phyloP scores from a whole-genome alignment of 441 rosid genomes.

The Biscutella laevigata region DNA sequence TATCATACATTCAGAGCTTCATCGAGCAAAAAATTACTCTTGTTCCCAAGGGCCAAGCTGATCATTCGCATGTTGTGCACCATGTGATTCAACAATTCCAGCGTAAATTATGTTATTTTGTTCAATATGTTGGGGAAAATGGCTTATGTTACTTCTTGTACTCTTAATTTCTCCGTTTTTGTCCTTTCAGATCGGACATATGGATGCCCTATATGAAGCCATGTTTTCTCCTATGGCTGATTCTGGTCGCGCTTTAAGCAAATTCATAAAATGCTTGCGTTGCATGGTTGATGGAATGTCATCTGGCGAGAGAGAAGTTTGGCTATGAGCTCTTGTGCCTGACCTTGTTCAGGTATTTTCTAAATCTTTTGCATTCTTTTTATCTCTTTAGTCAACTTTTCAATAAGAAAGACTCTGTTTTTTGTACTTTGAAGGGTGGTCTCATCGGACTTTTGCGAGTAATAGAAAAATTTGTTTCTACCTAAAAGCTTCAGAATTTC shows the following conservation, averaged over 20 bases:
- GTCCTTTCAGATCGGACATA: slow-evolving; percentile 58
- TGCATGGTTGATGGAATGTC: no score
- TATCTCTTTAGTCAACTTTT: not conserved
- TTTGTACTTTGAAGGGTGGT: slow-evolving; percentile 59
- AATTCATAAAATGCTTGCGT: slow-evolving; percentile 89
- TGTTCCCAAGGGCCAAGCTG: slow-evolving; percentile 82
- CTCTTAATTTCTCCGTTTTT: not conserved
- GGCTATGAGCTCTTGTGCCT: no score
- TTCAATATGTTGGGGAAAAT: slow-evolving; percentile 53
- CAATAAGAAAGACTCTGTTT: not conserved
- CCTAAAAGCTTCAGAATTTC: slow-evolving; percentile 92
- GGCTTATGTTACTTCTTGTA: not conserved
- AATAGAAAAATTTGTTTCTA: slow-evolving; percentile 88
- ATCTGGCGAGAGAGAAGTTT: no score
- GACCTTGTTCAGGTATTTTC: slow-evolving; percentile 88
- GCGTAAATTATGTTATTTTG: slow-evolving; percentile 64
- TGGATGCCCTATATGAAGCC: slow-evolving; percentile 90
- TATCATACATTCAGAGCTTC: slow-evolving; percentile 92
- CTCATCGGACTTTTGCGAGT: slow-evolving; percentile 85
- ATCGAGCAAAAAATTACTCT: slow-evolving; percentile 92
- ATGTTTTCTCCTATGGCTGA: slow-evolving; percentile 81
- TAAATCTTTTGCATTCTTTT: slow-evolving; percentile 3
- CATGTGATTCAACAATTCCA: slow-evolving; percentile 80
- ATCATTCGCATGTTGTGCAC: slow-evolving; percentile 59
- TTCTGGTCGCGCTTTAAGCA: slow-evolving; percentile 76